These are phyloP conservation scores for Fusarium falciforme DNA, from an alignment of 2,329 filamentous ascomycete genomes.

Conservation along the genomic window DNA sequence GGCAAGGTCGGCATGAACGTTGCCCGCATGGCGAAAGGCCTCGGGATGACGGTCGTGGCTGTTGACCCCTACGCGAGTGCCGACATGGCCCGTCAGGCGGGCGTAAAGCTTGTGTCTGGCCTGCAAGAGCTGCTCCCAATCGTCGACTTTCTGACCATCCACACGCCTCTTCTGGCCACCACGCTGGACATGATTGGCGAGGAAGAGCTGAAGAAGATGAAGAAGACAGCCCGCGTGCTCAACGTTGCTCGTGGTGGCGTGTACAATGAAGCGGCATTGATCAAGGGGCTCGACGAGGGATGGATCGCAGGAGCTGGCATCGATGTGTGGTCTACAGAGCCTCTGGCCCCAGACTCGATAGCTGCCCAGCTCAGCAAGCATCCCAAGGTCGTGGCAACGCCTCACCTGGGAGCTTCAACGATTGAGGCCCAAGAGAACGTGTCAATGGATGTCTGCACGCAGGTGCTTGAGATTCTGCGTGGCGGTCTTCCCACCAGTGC, in stretches of 20 bases:
- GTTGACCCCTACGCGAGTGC: conserved; percentile 82
- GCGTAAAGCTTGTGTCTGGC: conserved; percentile 70
- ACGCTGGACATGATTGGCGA: conserved; percentile 80
- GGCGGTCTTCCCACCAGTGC: conserved; percentile 80
- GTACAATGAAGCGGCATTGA: conserved; percentile 79
- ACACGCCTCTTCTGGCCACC: conserved; percentile 82
- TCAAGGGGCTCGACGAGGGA: conserved; percentile 76
- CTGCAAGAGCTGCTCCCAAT: conserved; percentile 70
- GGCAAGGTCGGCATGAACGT: conserved; percentile 88
- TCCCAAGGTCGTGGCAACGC: conserved; percentile 79
- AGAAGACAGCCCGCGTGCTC: conserved; percentile 76
- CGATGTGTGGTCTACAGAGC: conserved; percentile 84
- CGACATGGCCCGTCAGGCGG: conserved; percentile 75
- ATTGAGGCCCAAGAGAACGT: conserved; percentile 88
- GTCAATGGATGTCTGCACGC: conserved; percentile 83
- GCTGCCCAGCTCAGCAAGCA: conserved; percentile 75
- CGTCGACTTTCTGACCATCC: conserved; percentile 83
- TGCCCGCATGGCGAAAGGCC: conserved; percentile 79
- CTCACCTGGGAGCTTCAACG: conserved; percentile 83
- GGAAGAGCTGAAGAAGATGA: conserved; percentile 77
- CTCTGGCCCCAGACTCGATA: conserved; percentile 65
- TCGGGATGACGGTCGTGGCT: conserved; percentile 81
- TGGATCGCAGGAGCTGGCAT: conserved; percentile 82
- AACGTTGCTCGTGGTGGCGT: conserved; percentile 86
- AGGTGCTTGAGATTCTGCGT: conserved; percentile 78